These are phyloP conservation scores for Galerina sulciceps DNA, from an alignment of 768 basidiomycete genomes.

Conservation along the genomic window DNA sequence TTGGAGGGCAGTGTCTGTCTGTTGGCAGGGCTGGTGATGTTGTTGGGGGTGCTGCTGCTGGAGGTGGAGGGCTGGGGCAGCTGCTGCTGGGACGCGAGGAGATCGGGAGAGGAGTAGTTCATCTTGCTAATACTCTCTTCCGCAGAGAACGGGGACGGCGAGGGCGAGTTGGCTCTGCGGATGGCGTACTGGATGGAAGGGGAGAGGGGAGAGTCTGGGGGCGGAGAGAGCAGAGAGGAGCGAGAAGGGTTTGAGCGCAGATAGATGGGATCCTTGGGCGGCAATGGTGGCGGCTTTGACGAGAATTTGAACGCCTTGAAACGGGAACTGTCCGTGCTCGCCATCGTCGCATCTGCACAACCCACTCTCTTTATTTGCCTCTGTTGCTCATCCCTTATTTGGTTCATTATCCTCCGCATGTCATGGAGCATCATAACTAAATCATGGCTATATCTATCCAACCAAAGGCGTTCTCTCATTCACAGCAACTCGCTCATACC, in stretches of 20 bases:
- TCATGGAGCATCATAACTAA: no score
- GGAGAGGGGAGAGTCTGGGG: constrained; percentile 46
- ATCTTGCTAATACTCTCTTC: constrained; percentile 1
- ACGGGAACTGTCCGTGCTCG: constrained; percentile 11
- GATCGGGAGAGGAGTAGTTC: constrained; percentile 30
- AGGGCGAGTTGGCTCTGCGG: constrained; percentile 35
- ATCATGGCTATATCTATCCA: no score
- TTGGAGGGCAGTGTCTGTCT: constrained; percentile 22
- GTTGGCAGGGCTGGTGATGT: constrained; percentile 7
- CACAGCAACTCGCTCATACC: no score
- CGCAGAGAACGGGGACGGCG: constrained; percentile 31
- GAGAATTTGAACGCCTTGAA: constrained; percentile 24
- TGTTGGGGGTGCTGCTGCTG: constrained; percentile 25
- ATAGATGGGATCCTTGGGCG: constrained; percentile 68
- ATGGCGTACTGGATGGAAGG: constrained; percentile 38
- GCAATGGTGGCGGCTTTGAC: constrained; percentile 54
- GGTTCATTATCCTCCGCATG: no score
- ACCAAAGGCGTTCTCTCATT: no score
- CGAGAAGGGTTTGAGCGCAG: constrained; percentile 47
- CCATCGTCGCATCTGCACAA: constrained; percentile 17
- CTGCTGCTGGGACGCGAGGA: constrained; percentile 28
- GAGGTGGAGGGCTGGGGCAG: constrained; percentile 23
- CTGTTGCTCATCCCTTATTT: neutral
- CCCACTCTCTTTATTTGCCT: neutral
- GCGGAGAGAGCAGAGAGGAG: constrained; percentile 22